A percentile compares a stretch with the other conserved stretches of the same genome.
These are phyloP conservation scores for Pseudogymnoascus sp. DNA, from an alignment of 2,329 filamentous ascomycete genomes.

Conservation along the genomic window DNA sequence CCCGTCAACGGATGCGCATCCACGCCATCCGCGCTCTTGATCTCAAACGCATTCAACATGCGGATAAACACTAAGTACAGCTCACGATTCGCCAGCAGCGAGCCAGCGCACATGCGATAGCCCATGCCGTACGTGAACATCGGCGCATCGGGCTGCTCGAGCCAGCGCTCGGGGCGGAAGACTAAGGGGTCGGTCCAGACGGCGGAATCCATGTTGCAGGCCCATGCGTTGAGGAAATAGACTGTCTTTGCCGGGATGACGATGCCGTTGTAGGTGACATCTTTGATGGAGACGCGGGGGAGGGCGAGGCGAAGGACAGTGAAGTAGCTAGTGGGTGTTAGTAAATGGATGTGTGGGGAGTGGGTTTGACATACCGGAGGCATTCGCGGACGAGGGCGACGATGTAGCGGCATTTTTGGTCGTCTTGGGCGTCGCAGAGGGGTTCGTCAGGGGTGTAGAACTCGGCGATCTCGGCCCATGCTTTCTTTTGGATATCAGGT, in stretches of 20 bases:
- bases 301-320: conserved; percentile 56
- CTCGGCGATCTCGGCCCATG: conserved; percentile 46
- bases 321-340: conserved; percentile 40
- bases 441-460: conserved; percentile 44
- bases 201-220: conserved; percentile 56
- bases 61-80: conserved; percentile 57
- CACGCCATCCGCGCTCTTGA: conserved; percentile 45
- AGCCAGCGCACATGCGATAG: conserved; percentile 61
- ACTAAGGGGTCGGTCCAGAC: conserved; percentile 51
- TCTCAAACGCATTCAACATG: conserved; percentile 52
- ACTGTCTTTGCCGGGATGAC: conserved; percentile 55
- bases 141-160: conserved; percentile 51
- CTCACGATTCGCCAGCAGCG: conserved; percentile 54
- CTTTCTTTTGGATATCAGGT: conserved; percentile 55
- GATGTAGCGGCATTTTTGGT: conserved; percentile 56
- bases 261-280: conserved; percentile 49
- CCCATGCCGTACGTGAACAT: conserved; percentile 59
- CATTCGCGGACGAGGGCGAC: conserved; percentile 56
- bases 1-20: conserved; percentile 53
- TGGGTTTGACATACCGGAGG: conserved; percentile 35
- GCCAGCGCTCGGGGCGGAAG: conserved; percentile 56
- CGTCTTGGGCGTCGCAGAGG: conserved; percentile 52
- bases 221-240: conserved; percentile 60
- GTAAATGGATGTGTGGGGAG: neutral
- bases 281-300: conserved; percentile 52